Percentiles rank a stretch among this genome's conserved stretches.
Conservation (phyloP, 2,329 filamentous ascomycete species). For the Colletotrichum sp. region DNA sequence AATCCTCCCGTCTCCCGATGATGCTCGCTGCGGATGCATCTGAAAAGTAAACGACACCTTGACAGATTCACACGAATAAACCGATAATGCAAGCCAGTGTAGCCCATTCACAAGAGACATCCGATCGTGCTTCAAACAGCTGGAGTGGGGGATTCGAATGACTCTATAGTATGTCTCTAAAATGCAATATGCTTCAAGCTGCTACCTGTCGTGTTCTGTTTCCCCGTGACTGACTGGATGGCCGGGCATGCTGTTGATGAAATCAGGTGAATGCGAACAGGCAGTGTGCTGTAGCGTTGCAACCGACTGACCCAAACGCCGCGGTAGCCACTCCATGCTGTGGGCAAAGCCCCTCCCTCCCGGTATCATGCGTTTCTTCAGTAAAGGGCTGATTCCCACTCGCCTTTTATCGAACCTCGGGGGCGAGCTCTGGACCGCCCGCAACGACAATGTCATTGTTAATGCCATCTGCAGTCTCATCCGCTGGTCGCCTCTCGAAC, state of each 20-base stretch:
- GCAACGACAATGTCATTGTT: constrained; percentile 69
- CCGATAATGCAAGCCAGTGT: not conserved
- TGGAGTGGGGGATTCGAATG: not conserved
- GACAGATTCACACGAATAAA: not conserved
- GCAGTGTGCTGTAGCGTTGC: not conserved
- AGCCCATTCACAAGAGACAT: not conserved
- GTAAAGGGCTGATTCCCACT: not conserved
- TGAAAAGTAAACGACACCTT: not conserved
- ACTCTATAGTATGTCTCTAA: not conserved
- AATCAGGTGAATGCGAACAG: not conserved
- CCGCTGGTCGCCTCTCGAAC: constrained; percentile 67
- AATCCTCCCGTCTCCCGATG: not conserved
- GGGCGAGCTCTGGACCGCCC: constrained; percentile 36
- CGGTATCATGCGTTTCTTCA: not conserved
- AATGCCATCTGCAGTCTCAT: constrained; percentile 57
- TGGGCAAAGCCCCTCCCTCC: not conserved
- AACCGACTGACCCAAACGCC: not conserved
- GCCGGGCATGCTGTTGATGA: not conserved
- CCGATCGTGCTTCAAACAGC: not conserved
- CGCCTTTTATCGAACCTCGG: constrained; percentile 17
- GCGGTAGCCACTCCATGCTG: not conserved
- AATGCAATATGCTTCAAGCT: not conserved
- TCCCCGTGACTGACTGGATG: not conserved
- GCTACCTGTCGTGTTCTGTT: not conserved
- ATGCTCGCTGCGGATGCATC: not conserved